phyloP scores from a whole-genome alignment of 306 rosid genomes.

The Citrullus amarus region DNA sequence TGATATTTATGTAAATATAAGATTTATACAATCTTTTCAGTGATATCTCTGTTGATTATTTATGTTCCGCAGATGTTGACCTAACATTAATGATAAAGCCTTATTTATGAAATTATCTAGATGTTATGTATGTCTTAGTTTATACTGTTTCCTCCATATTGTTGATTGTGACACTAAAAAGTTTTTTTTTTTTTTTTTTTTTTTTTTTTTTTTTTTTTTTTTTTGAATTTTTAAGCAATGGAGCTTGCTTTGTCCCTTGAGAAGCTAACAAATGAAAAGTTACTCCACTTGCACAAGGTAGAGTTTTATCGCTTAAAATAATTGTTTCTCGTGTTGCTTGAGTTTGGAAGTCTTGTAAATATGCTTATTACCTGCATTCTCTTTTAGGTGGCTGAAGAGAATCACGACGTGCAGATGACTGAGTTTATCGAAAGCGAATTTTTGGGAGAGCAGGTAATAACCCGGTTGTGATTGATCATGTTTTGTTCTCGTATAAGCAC shows the following conservation, averaged over 20 bases:
- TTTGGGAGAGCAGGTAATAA: slow-evolving; percentile 71
- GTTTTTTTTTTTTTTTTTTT: neutral
- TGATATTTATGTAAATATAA: neutral
- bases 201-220: neutral
- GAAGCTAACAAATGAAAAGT: slow-evolving; percentile 78
- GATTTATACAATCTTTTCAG: neutral
- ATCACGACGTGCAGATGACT: slow-evolving; percentile 53
- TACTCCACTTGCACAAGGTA: slow-evolving; percentile 62
- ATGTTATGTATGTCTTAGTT: neutral
- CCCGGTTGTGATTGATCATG: neutral
- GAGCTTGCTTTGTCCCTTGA: slow-evolving; percentile 86
- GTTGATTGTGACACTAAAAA: neutral
- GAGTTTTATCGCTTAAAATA: neutral
- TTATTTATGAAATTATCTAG: neutral
- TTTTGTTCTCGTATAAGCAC: neutral
- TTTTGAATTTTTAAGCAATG: slow-evolving; percentile 46
- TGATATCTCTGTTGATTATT: neutral
- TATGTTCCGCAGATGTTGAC: neutral
- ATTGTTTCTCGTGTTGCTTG: neutral
- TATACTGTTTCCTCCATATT: neutral
- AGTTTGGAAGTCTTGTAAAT: neutral
- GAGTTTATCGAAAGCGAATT: slow-evolving; percentile 66
- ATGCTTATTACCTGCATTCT: neutral
- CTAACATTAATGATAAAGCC: neutral
- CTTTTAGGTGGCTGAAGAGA: slow-evolving; percentile 54